phyloP scores from a whole-genome alignment of 257 asterid genomes.

The Pogostemon cablin region DNA sequence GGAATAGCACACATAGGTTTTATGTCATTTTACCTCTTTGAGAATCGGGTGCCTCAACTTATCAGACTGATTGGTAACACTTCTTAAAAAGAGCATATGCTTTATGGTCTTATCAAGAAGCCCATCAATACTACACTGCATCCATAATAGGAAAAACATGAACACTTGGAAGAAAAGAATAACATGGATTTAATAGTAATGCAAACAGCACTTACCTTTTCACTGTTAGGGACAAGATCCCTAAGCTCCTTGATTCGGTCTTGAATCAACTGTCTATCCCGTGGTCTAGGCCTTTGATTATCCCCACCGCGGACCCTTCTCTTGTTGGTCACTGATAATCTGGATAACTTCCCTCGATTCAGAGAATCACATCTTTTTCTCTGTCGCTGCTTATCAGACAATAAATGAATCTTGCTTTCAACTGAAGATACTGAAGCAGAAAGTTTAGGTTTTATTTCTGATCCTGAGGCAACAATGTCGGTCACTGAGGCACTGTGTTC shows the following conservation, averaged over 20 bases:
- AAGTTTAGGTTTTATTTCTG: slow-evolving; percentile 28
- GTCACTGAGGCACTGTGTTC: slow-evolving; percentile 36
- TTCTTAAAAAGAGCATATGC: slow-evolving; percentile 78
- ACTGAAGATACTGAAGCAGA: slow-evolving; percentile 52
- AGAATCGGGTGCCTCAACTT: slow-evolving; percentile 56
- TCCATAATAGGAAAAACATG: slow-evolving; percentile 19
- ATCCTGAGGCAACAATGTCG: slow-evolving; percentile 32
- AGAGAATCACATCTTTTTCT: slow-evolving; percentile 39
- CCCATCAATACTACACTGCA: slow-evolving; percentile 98
- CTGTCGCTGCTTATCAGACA: slow-evolving; percentile 44
- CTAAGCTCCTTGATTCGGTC: slow-evolving; percentile 89
- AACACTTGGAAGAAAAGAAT: slow-evolving; percentile 25
- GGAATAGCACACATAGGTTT: background rate
- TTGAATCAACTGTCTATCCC: slow-evolving; percentile 94
- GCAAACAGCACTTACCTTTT: slow-evolving; percentile 53
- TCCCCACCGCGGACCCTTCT: slow-evolving; percentile 51
- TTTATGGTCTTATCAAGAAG: slow-evolving; percentile 86
- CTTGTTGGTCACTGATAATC: slow-evolving; percentile 48
- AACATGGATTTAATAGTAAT: slow-evolving; percentile 12
- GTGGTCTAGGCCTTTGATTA: slow-evolving; percentile 68
- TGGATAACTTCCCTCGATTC: slow-evolving; percentile 41
- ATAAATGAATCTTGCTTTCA: slow-evolving; percentile 45
- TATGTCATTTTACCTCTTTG: slow-evolving; percentile 49
- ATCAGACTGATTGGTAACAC: slow-evolving; percentile 70
- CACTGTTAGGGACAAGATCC: slow-evolving; percentile 83